Conservation (phyloP, 495 filamentous ascomycete genomes). For the Neurospora pannonica region DNA sequence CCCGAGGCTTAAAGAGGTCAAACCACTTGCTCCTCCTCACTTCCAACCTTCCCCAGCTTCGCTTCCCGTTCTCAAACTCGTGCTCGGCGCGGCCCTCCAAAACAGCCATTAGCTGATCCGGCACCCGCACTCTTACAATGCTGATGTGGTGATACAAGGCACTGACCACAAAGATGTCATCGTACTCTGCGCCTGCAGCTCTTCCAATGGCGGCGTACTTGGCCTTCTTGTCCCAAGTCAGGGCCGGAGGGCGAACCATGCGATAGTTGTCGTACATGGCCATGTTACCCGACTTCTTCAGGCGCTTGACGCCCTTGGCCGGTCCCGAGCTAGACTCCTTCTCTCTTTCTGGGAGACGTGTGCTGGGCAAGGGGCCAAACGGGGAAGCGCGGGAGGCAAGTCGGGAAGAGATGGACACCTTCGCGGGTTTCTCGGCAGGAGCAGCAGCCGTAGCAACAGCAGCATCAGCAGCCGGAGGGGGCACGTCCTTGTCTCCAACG, state of each 20-base stretch:
- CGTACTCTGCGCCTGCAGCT: constrained; percentile 28
- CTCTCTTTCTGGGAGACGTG: not conserved
- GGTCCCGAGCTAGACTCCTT: not conserved
- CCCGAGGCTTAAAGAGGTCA: constrained; percentile 58
- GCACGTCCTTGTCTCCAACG: constrained; percentile 35
- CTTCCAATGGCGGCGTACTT: constrained; percentile 66
- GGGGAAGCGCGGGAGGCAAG: constrained; percentile 1
- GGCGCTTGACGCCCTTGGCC: constrained; percentile 37
- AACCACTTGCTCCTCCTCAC: constrained; percentile 69
- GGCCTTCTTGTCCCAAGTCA: constrained; percentile 70
- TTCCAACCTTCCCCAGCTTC: constrained; percentile 46
- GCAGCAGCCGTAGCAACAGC: not conserved
- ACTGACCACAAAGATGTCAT: constrained; percentile 74
- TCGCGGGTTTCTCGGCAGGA: constrained; percentile 2
- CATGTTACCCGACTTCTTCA: constrained; percentile 37
- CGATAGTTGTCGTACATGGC: constrained; percentile 47
- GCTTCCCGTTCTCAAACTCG: constrained; percentile 3
- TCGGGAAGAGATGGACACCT: not conserved
- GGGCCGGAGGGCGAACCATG: constrained; percentile 51
- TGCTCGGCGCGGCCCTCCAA: constrained; percentile 27
- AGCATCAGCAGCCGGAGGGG: constrained; percentile 2
- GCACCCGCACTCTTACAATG: constrained; percentile 65
- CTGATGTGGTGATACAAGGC: constrained; percentile 75
- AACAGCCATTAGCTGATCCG: constrained; percentile 51
- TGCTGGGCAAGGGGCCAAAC: not conserved